Percentiles rank a stretch among this genome's conserved stretches.
Conservation (phyloP, 805 yeast genomes). For the Candida vaughaniae region DNA sequence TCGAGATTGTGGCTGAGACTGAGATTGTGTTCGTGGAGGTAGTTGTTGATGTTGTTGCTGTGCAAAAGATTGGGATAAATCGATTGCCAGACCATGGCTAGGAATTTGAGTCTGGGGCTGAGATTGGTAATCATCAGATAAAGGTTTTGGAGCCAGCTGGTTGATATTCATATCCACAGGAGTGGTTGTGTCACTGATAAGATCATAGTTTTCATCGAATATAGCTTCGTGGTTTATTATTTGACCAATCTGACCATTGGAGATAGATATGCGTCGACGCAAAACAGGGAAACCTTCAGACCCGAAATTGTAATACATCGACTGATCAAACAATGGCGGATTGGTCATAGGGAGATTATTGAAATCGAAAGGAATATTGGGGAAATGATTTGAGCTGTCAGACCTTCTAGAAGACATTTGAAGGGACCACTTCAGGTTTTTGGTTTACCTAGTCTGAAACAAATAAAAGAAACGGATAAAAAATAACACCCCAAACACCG, state of each 20-base stretch:
- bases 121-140: not conserved
- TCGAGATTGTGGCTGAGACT: conserved; percentile 2
- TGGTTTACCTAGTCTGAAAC: too few species aligned
- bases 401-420: conserved; percentile 2
- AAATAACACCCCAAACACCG: too few species aligned
- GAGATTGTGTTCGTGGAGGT: conserved; percentile 1
- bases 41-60: conserved; percentile 5
- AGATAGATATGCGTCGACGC: conserved; percentile 72
- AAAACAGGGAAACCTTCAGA: conserved; percentile 34
- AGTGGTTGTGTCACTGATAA: conserved; percentile 7
- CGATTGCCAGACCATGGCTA: not conserved
- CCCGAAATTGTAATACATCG: conserved; percentile 34
- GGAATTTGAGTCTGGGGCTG: not conserved
- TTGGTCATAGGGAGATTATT: conserved; percentile 43
- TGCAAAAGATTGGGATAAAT: not conserved
- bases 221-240: conserved; percentile 49
- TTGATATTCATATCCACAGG: conserved; percentile 5
- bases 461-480: too few species aligned
- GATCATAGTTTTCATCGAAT: conserved; percentile 23
- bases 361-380: conserved; percentile 38
- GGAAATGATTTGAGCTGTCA: conserved; percentile 1
- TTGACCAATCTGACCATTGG: conserved; percentile 85
- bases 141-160: not conserved
- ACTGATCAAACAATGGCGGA: conserved; percentile 47
- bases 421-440: too few species aligned